Evolutionary conservation across 1,139 yeast genomes (phyloP).

Genomic region (Diutina neorugosa): DNA sequence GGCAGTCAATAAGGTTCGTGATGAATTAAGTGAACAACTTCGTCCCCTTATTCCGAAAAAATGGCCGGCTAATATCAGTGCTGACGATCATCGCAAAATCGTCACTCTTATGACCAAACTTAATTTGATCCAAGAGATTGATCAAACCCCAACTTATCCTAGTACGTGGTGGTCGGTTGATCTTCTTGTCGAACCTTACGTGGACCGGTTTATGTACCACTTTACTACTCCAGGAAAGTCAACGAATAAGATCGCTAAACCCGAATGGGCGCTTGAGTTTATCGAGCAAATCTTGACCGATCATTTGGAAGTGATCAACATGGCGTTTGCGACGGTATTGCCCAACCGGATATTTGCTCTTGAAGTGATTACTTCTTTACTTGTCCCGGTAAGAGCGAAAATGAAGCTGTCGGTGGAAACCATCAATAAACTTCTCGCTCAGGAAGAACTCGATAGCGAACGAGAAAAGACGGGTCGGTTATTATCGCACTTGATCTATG

Average conservation of each 20-base stretch:
- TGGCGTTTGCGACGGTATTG: constrained; percentile 16
- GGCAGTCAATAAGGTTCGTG: background rate
- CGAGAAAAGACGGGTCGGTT: constrained; percentile 34
- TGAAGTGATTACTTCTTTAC: constrained; percentile 45
- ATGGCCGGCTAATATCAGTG: background rate
- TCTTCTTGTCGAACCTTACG: constrained; percentile 43
- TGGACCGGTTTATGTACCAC: constrained; percentile 59
- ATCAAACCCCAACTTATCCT: constrained; percentile 23
- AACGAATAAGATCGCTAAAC: constrained; percentile 62
- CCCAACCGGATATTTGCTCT: constrained; percentile 19
- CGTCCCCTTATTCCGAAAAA: background rate
- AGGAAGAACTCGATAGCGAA: constrained; percentile 11
- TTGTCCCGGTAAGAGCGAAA: constrained; percentile 33
- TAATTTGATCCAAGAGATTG: constrained; percentile 5
- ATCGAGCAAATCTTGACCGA: constrained; percentile 38
- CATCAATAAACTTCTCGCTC: constrained; percentile 11
- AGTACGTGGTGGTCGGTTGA: constrained; percentile 48
- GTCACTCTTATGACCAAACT: background rate
- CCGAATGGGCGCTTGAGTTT: constrained; percentile 67
- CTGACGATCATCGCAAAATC: background rate
- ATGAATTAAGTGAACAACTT: background rate
- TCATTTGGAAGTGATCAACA: constrained; percentile 17
- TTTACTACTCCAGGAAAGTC: constrained; percentile 42
- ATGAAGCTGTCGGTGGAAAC: constrained; percentile 19
- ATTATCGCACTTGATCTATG: constrained; percentile 49